Evolutionary conservation across 805 yeast genomes (phyloP).

Genomic region (Candida bentonensis): DNA sequence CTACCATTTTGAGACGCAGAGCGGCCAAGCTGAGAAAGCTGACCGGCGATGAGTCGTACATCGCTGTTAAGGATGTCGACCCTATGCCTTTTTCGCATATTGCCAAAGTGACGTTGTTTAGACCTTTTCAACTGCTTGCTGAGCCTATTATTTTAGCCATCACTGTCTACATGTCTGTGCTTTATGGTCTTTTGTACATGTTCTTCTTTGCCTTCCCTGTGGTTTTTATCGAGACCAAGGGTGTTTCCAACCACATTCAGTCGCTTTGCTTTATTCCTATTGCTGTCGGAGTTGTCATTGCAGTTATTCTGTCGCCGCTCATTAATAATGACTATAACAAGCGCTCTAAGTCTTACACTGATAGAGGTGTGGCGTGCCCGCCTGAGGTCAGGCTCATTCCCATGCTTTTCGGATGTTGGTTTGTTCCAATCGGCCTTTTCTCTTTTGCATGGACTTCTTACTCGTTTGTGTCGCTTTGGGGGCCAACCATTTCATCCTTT

Average conservation of each 20-base stretch:
- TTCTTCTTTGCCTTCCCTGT: constrained; percentile 55
- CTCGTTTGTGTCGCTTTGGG: constrained; percentile 37
- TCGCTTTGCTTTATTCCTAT: constrained; percentile 57
- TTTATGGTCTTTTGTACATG: constrained; percentile 39
- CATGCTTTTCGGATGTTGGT: constrained; percentile 39
- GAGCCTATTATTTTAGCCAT: constrained; percentile 34
- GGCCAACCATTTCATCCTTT: constrained; percentile 31
- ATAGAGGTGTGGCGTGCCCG: constrained; percentile 30
- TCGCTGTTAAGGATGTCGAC: constrained; percentile 55
- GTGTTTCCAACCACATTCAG: constrained; percentile 38
- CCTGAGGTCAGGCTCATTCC: constrained; percentile 47
- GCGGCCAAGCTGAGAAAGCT: constrained; percentile 37
- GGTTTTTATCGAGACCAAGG: constrained; percentile 38
- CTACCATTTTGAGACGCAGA: constrained; percentile 35
- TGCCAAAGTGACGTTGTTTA: constrained; percentile 48
- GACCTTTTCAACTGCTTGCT: constrained; percentile 51
- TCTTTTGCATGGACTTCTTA: constrained; percentile 48
- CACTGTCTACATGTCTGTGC: constrained; percentile 33
- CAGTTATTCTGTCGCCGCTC: constrained; percentile 20
- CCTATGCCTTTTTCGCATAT: constrained; percentile 55
- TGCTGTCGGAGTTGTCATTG: constrained; percentile 67
- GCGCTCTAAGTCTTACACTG: constrained; percentile 31
- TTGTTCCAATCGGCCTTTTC: constrained; percentile 40
- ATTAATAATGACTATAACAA: constrained; percentile 25
- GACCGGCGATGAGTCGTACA: constrained; percentile 36